phyloP scores from a whole-genome alignment of 75 land plant genomes.

The Pinus albicaulis region DNA sequence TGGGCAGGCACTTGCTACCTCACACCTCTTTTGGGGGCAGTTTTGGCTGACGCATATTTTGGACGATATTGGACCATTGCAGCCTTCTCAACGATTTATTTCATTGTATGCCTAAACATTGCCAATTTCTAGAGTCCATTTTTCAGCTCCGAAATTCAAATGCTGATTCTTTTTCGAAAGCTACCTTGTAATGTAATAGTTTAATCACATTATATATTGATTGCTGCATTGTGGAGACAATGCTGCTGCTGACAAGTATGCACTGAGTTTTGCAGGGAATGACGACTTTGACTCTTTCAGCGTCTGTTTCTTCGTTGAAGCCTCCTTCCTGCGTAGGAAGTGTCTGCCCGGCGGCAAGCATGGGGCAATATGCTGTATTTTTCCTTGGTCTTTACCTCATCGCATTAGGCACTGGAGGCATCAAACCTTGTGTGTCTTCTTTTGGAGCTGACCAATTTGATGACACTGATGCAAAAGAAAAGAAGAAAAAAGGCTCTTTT shows the following conservation, averaged over 20 bases:
- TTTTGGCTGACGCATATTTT: conserved; percentile 90
- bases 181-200: neutral
- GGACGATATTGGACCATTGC: conserved; percentile 94
- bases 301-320: conserved; percentile 55
- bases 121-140: conserved; percentile 23
- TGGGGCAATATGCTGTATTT: conserved; percentile 40
- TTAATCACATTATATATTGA: no score
- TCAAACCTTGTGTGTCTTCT: conserved; percentile 82
- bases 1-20: conserved; percentile 92
- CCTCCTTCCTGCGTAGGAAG: conserved; percentile 34
- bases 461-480: conserved; percentile 64
- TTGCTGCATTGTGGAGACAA: no score
- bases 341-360: conserved; percentile 20
- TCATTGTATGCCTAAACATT: conserved; percentile 49
- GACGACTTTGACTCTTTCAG: conserved; percentile 65
- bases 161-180: conserved; percentile 49
- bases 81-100: conserved; percentile 69
- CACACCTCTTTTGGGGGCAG: conserved; percentile 88
- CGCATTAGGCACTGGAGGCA: conserved; percentile 92
- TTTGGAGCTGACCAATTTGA: conserved; percentile 98
- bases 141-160: conserved; percentile 53
- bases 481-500: conserved; percentile 74
- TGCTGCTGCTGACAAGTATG: no score
- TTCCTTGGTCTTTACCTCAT: conserved; percentile 76
- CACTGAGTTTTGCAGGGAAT: conserved; percentile 56